A percentile compares a stretch with the other conserved stretches of the same genome.
Conservation (phyloP, 192 early-diverging fungal species). For the Coemansia sp. region DNA sequence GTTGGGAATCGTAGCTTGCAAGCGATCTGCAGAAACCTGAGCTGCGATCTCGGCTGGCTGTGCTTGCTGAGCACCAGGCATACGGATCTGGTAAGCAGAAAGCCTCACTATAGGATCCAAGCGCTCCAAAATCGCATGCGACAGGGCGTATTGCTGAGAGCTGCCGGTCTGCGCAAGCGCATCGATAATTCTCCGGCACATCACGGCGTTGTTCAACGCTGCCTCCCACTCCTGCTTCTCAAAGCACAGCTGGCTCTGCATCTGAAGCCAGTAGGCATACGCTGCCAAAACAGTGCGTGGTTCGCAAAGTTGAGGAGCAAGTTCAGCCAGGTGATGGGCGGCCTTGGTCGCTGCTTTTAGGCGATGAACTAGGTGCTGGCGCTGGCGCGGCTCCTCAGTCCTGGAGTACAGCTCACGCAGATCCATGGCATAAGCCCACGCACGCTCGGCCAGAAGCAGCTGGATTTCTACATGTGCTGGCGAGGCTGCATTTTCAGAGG, state of each 20-base stretch:
- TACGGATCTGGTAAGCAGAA: slow-evolving; percentile 40
- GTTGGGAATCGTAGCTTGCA: slow-evolving; percentile 7
- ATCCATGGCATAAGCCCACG: slow-evolving; percentile 52
- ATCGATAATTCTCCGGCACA: slow-evolving; percentile 22
- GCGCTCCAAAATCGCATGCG: slow-evolving; percentile 22
- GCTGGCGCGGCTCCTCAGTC: slow-evolving; percentile 51
- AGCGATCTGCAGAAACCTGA: slow-evolving; percentile 16
- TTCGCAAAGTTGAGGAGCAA: slow-evolving; percentile 17
- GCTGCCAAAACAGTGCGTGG: slow-evolving; percentile 24
- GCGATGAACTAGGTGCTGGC: slow-evolving; percentile 40
- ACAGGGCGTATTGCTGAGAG: slow-evolving; percentile 31
- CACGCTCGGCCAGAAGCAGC: slow-evolving; percentile 43
- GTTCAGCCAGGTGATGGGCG: slow-evolving; percentile 17
- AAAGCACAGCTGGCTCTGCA: slow-evolving; percentile 36
- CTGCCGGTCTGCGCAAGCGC: slow-evolving; percentile 25
- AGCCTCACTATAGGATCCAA: slow-evolving; percentile 44
- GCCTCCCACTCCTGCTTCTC: slow-evolving; percentile 40
- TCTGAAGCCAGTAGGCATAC: slow-evolving; percentile 39
- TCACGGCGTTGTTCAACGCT: slow-evolving; percentile 38
- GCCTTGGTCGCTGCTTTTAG: slow-evolving; percentile 37
- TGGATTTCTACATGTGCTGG: slow-evolving; percentile 37
- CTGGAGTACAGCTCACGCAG: slow-evolving; percentile 43
- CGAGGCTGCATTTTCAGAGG: slow-evolving; percentile 14
- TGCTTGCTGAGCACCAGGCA: slow-evolving; percentile 30
- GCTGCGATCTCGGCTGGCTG: slow-evolving; percentile 24